These are phyloP conservation scores for Debaryomycetaceae sp. DNA, from an alignment of 1,139 yeast genomes.

Conservation along the genomic window DNA sequence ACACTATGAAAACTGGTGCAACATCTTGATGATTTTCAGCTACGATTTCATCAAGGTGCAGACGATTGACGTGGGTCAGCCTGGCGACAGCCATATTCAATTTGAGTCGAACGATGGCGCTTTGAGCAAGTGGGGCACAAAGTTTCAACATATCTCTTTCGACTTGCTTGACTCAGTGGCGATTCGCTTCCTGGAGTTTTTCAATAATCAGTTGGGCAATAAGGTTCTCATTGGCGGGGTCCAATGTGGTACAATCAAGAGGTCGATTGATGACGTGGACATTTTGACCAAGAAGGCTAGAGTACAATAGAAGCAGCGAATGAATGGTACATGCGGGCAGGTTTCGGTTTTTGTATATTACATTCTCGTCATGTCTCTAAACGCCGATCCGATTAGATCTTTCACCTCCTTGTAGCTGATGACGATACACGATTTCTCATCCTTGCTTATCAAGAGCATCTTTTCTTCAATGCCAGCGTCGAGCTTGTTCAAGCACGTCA, in stretches of 20 bases:
- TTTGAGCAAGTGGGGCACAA: slow-evolving; percentile 28
- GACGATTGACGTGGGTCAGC: slow-evolving; percentile 13
- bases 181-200: slow-evolving; percentile 29
- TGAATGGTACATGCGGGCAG: slow-evolving; percentile 1
- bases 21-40: slow-evolving; percentile 39
- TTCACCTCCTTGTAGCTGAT: slow-evolving; percentile 78
- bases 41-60: slow-evolving; percentile 38
- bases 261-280: slow-evolving; percentile 4
- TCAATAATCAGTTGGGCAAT: slow-evolving; percentile 30
- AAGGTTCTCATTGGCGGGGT: slow-evolving; percentile 13
- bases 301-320: slow-evolving; percentile 2
- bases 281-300: slow-evolving; percentile 5
- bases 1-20: slow-evolving; percentile 55
- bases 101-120: slow-evolving; percentile 10
- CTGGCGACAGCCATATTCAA: slow-evolving; percentile 11
- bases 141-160: slow-evolving; percentile 20
- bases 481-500: slow-evolving; percentile 74
- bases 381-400: slow-evolving; percentile 67
- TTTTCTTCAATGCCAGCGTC: slow-evolving; percentile 92
- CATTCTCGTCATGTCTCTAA: slow-evolving; percentile 49
- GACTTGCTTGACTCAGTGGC: slow-evolving; percentile 17
- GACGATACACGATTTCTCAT: slow-evolving; percentile 76
- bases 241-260: too few species aligned
- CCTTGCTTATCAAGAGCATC: slow-evolving; percentile 72
- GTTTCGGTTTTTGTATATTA: slow-evolving; percentile 6